Conservation (phyloP, 2,329 filamentous ascomycete genomes). For the Furcasterigmium furcatum region DNA sequence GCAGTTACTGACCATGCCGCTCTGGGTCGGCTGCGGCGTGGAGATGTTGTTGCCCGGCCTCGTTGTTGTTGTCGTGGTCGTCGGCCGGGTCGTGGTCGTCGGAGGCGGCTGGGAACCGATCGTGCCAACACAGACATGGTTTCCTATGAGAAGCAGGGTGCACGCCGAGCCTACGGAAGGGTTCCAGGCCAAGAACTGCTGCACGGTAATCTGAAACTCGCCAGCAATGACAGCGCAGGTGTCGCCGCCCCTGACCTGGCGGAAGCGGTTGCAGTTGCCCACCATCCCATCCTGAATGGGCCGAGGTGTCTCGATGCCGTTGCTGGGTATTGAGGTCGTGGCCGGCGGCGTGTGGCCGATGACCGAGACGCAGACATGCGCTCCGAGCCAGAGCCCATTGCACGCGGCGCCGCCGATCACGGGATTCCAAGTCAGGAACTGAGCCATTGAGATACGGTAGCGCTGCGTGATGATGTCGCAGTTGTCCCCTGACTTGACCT, state of each 20-base stretch:
- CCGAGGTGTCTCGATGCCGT: slow-evolving; percentile 9
- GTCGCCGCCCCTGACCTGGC: slow-evolving; percentile 12
- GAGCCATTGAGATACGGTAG: slow-evolving; percentile 10
- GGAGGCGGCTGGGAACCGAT: too few relatives aligned
- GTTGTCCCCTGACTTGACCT: too few relatives aligned
- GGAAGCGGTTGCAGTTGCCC: slow-evolving; percentile 12
- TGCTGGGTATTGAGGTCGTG: slow-evolving; percentile 7
- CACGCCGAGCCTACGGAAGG: slow-evolving; percentile 16
- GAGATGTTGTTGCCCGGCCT: neutral
- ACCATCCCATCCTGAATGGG: slow-evolving; percentile 11
- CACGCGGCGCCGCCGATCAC: slow-evolving; percentile 8
- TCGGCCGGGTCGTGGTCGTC: too few relatives aligned
- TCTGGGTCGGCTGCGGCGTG: slow-evolving; percentile 7
- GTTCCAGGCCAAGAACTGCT: slow-evolving; percentile 23
- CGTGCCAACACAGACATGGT: too few relatives aligned
- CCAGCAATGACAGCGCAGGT: slow-evolving; percentile 14
- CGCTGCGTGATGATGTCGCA: too few relatives aligned
- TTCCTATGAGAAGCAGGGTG: too few relatives aligned
- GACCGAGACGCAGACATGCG: slow-evolving; percentile 9
- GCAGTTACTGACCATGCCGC: slow-evolving; percentile 11
- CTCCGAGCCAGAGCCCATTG: slow-evolving; percentile 9
- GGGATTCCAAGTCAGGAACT: slow-evolving; percentile 19
- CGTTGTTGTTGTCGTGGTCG: neutral
- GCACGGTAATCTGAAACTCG: slow-evolving; percentile 14
- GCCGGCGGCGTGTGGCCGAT: slow-evolving; percentile 7